Evolutionary conservation across 305 asterid species (phyloP), one percentile per base, ranked within the genome.

Genomic region (Fraxinus xanthoxyloides): DNA sequence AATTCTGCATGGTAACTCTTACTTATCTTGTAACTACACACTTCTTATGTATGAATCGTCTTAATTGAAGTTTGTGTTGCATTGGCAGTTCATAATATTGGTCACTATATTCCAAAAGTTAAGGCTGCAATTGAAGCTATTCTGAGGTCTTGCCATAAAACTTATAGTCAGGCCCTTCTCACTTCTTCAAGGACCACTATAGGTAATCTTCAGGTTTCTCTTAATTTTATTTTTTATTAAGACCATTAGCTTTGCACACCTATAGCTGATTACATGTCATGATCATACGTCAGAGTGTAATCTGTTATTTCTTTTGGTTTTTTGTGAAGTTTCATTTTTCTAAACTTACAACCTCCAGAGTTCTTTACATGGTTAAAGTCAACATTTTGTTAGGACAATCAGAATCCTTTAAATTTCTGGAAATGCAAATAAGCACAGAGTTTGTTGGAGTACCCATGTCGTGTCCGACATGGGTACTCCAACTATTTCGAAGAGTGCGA

Each of bases 31-130:
- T 75, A 17, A 54, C 48, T 48, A 70, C 74, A 69, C 83, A 84
- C 73, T 70, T 77, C 54, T 80, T 77, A 9, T 79, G 54, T 72
- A 79, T 74, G 80, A 67, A 67, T 75, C 70, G 76, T 81, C 77
- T 32, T 19, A 54, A 79, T 79, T 74, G 48, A 73, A 65, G 75
- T 56, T 84, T 85, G 30, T 85, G 26, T 69, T 84, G 82, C 79
- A 43, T 85, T 87, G 89, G 78, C 97, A 97, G 99, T 85, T 88
- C 98, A 93, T 80, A 95, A 94, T 80, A 91, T 95, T 88, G 99
- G 99, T 82, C 99, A 94, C 83, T 94, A 93, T 89, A 92, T 97
- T 84, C 98, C 99, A 74, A 97, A 94, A 90, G 99, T 97, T 77
- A 97, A 97, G 91, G 93, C 97, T 76, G 97, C 98, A 82, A 97